Evolutionary conservation across 2,329 filamentous ascomycete genomes (phyloP).

Genomic region (Arachnomyces sp.): DNA sequence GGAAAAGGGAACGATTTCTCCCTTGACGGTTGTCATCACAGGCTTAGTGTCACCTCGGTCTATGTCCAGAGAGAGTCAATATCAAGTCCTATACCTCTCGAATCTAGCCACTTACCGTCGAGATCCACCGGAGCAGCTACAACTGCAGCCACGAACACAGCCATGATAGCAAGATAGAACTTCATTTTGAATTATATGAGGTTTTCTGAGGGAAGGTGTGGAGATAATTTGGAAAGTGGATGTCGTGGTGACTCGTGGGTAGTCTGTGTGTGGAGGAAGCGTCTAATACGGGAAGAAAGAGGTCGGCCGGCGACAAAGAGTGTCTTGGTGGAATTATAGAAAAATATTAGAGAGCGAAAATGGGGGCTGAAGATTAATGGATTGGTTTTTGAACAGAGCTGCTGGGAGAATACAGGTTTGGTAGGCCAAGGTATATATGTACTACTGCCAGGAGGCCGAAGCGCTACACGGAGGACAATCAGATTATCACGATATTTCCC

Average conservation of each 20-base stretch:
- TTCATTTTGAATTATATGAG: constrained; percentile 10
- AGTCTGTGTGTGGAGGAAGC: not conserved
- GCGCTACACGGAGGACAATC: not conserved
- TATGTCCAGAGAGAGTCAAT: not conserved
- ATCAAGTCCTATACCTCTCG: not conserved
- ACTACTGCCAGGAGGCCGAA: not conserved
- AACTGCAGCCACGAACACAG: constrained; percentile 9
- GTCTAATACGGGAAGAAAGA: not conserved
- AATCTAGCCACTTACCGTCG: constrained; percentile 8
- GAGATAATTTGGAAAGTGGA: constrained; percentile 1
- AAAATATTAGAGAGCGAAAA: constrained; percentile 1
- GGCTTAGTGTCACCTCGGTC: constrained; percentile 11
- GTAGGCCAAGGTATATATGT: not conserved
- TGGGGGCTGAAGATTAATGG: constrained; percentile 1
- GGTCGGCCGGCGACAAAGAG: constrained; percentile 12
- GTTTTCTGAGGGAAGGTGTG: not conserved
- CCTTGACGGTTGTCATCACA: constrained; percentile 9
- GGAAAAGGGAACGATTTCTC: constrained; percentile 12
- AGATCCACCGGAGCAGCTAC: constrained; percentile 10
- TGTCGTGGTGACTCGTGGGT: constrained; percentile 1
- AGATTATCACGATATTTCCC: too few species aligned
- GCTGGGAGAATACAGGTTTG: not conserved
- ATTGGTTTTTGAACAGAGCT: not conserved
- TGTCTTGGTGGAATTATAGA: not conserved
- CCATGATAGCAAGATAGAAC: constrained; percentile 9